phyloP scores from a whole-genome alignment of 2,329 filamentous ascomycete genomes.

The Chaetomium globosum region DNA sequence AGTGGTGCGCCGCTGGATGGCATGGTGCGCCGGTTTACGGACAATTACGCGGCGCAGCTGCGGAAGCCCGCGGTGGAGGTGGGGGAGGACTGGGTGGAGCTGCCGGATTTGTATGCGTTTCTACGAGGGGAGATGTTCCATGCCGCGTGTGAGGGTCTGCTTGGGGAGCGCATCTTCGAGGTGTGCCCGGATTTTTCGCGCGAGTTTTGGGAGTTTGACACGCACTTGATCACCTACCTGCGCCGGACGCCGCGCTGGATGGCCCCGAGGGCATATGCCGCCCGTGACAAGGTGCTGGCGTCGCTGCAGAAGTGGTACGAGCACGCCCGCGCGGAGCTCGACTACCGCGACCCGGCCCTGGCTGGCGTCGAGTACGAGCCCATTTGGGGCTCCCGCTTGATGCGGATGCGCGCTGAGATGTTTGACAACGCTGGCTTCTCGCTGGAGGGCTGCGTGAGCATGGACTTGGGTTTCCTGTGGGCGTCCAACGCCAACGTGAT shows the following conservation, averaged over 20 bases:
- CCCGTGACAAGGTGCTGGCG: slow-evolving; percentile 35
- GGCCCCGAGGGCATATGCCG: slow-evolving; percentile 33
- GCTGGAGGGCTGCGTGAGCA: slow-evolving; percentile 16
- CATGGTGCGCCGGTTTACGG: slow-evolving; percentile 26
- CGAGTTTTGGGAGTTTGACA: slow-evolving; percentile 41
- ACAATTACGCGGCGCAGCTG: slow-evolving; percentile 22
- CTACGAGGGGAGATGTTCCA: slow-evolving; percentile 36
- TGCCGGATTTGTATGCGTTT: slow-evolving; percentile 38
- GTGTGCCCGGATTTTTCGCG: slow-evolving; percentile 35
- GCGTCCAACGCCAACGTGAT: slow-evolving; percentile 30
- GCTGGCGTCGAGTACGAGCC: slow-evolving; percentile 38
- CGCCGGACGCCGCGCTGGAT: slow-evolving; percentile 37
- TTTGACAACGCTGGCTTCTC: slow-evolving; percentile 21
- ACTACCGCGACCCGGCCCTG: slow-evolving; percentile 29
- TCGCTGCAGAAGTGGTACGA: slow-evolving; percentile 37
- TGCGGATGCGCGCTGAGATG: slow-evolving; percentile 24
- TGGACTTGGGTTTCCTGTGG: slow-evolving; percentile 30
- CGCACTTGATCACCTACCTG: slow-evolving; percentile 31
- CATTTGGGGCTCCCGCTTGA: slow-evolving; percentile 34
- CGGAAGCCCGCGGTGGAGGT: background rate
- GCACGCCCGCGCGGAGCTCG: slow-evolving; percentile 32
- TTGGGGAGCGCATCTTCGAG: slow-evolving; percentile 37
- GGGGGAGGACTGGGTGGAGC: slow-evolving; percentile 25
- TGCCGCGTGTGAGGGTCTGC: slow-evolving; percentile 36
- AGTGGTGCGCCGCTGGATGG: slow-evolving; percentile 20